Conservation (phyloP, 768 basidiomycete genomes). For the Tubosaeta brunneosetosa region DNA sequence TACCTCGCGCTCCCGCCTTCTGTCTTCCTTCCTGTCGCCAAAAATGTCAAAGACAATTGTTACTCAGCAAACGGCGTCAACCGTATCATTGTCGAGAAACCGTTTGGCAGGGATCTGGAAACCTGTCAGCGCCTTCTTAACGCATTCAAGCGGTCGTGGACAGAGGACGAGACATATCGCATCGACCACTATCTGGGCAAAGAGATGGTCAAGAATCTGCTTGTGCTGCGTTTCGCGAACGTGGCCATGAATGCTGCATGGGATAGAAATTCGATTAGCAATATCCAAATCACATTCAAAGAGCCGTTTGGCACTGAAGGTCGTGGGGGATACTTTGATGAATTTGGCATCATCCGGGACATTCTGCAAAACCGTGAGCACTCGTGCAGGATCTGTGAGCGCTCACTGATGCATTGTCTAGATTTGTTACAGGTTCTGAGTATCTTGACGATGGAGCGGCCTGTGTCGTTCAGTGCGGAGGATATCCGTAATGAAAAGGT, state of each 20-base stretch:
- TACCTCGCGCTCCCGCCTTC: constrained; percentile 97
- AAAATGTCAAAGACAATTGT: constrained; percentile 76
- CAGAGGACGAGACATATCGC: constrained; percentile 96
- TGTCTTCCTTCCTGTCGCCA: constrained; percentile 88
- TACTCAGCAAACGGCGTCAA: constrained; percentile 72
- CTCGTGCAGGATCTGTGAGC: constrained; percentile 6
- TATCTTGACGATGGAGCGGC: constrained; percentile 95
- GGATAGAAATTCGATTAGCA: constrained; percentile 95
- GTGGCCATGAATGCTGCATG: constrained; percentile 81
- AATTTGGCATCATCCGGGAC: constrained; percentile 98
- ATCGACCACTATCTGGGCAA: constrained; percentile 99
- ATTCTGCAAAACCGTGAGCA: constrained; percentile 94
- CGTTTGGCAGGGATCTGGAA: constrained; percentile 92
- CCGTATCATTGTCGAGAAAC: constrained; percentile 97
- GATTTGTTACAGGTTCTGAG: constrained; percentile 94
- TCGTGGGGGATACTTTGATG: constrained; percentile 99
- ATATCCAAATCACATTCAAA: constrained; percentile 99
- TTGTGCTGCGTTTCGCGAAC: constrained; percentile 95
- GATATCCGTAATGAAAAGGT: constrained; percentile 99
- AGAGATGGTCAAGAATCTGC: constrained; percentile 99
- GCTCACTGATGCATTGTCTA: constrained; percentile 33
- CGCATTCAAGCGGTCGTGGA: constrained; percentile 83
- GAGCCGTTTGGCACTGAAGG: constrained; percentile 99
- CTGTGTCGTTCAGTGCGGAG: constrained; percentile 94
- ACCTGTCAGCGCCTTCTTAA: constrained; percentile 75